These are phyloP conservation scores for Selaginella moellendorffii DNA, from an alignment of 75 land plant genomes.

Conservation along the genomic window DNA sequence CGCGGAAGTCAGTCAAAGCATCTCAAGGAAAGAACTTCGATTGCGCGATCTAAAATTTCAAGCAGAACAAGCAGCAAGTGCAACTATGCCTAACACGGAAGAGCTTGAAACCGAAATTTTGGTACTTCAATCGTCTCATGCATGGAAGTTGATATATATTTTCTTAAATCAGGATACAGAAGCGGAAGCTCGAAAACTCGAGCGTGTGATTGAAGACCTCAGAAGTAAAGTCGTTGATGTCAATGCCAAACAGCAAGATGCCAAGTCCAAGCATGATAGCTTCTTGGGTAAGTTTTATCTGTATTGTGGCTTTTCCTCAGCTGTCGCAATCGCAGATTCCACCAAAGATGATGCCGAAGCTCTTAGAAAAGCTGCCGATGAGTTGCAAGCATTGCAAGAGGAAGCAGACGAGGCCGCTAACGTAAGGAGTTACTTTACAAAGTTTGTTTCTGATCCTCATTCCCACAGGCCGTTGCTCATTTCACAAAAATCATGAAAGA, in stretches of 20 bases:
- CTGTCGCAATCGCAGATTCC: slow-evolving; percentile 30
- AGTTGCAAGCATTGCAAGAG: slow-evolving; percentile 36
- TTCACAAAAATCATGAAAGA: slow-evolving; percentile 41
- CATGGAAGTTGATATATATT: background rate
- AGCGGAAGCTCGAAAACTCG: background rate
- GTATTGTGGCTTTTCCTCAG: background rate
- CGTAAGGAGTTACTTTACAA: too few species aligned
- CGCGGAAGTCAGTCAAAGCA: slow-evolving; percentile 24
- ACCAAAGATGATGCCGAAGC: slow-evolving; percentile 54
- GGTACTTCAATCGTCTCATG: background rate
- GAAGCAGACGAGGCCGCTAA: slow-evolving; percentile 23
- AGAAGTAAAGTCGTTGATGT: background rate
- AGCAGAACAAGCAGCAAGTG: slow-evolving; percentile 23
- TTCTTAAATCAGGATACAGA: background rate
- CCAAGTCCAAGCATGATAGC: background rate
- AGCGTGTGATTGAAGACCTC: background rate
- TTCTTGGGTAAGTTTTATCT: background rate
- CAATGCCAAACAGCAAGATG: background rate
- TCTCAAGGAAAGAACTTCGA: slow-evolving; percentile 25
- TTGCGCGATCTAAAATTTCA: slow-evolving; percentile 44
- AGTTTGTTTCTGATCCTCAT: background rate
- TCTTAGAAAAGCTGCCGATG: slow-evolving; percentile 34
- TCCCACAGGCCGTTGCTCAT: slow-evolving; percentile 37
- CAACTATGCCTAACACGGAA: slow-evolving; percentile 37
- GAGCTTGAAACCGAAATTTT: slow-evolving; percentile 60